A percentile compares a stretch with the other conserved stretches of the same genome.
These are phyloP conservation scores for Artemisia annua DNA, from an alignment of 129 eudicot species.

Conservation along the genomic window DNA sequence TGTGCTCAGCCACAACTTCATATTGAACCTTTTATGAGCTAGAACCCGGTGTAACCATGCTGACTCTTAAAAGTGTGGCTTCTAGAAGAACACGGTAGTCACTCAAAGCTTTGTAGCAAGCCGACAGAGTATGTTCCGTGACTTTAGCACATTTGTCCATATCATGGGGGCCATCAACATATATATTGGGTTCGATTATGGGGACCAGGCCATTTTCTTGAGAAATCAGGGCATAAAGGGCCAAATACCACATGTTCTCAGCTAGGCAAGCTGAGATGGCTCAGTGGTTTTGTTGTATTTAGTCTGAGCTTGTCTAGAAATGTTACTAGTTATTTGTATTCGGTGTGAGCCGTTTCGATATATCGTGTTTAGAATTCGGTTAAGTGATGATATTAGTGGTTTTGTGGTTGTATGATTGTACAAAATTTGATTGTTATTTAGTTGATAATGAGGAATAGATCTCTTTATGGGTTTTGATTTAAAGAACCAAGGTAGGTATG, in stretches of 20 bases:
- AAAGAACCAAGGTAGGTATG: too few relatives aligned
- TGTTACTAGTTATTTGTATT: too few relatives aligned
- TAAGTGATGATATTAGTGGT: too few relatives aligned
- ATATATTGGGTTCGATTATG: background rate
- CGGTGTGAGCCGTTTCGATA: too few relatives aligned
- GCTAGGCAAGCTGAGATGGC: background rate
- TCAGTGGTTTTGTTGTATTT: background rate
- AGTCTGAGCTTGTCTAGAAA: too few relatives aligned
- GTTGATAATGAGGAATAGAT: too few relatives aligned
- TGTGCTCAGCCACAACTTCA: too few relatives aligned
- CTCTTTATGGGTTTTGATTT: too few relatives aligned
- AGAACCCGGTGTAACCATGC: background rate
- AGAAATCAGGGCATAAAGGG: background rate
- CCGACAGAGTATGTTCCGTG: background rate
- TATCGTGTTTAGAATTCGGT: too few relatives aligned
- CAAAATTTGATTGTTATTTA: too few relatives aligned
- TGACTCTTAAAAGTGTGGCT: background rate
- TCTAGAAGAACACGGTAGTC: background rate
- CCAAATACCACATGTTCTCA: background rate
- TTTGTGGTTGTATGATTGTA: too few relatives aligned
- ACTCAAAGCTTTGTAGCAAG: background rate
- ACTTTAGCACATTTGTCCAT: background rate
- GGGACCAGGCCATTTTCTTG: conserved; percentile 1
- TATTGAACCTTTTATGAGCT: background rate
- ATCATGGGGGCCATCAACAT: background rate